phyloP scores from a whole-genome alignment of 768 basidiomycete species.

The Tulasnella sp. region DNA sequence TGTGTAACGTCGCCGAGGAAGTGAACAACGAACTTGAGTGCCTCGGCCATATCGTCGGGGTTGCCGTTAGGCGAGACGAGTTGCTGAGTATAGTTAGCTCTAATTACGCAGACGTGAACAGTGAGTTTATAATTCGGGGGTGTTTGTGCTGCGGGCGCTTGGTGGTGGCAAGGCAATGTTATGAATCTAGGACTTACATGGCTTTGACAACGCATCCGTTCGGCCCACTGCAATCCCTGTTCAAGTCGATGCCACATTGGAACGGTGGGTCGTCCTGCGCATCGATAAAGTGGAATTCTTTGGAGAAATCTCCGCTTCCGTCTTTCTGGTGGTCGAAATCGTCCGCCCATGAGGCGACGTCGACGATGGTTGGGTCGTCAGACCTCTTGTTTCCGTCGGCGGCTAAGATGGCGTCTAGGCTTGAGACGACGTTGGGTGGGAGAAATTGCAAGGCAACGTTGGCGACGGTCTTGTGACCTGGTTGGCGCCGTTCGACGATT shows the following conservation, averaged over 20 bases:
- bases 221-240: too few relatives aligned
- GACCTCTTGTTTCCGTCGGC: not conserved
- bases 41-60: constrained; percentile 1
- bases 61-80: not conserved
- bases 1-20: constrained; percentile 5
- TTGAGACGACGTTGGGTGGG: not conserved
- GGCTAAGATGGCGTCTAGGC: constrained; percentile 1
- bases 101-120: not conserved
- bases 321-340: not conserved
- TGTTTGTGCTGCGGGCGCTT: too few relatives aligned
- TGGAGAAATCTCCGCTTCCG: not conserved
- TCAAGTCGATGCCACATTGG: too few relatives aligned
- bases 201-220: too few relatives aligned
- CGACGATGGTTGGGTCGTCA: not conserved
- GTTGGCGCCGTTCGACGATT: not conserved
- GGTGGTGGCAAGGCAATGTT: too few relatives aligned
- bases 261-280: too few relatives aligned
- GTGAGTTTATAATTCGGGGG: not conserved
- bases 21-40: constrained; percentile 18
- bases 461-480: constrained; percentile 17
- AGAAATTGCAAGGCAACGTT: constrained; percentile 12
- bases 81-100: constrained; percentile 2
- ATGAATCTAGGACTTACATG: too few relatives aligned
- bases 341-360: constrained; percentile 27
- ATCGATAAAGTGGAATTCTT: too few relatives aligned